Percentiles rank a stretch among this genome's conserved stretches.
phyloP scores from a whole-genome alignment of 2,329 filamentous ascomycete species.

The Pestalotiopsis sp. region DNA sequence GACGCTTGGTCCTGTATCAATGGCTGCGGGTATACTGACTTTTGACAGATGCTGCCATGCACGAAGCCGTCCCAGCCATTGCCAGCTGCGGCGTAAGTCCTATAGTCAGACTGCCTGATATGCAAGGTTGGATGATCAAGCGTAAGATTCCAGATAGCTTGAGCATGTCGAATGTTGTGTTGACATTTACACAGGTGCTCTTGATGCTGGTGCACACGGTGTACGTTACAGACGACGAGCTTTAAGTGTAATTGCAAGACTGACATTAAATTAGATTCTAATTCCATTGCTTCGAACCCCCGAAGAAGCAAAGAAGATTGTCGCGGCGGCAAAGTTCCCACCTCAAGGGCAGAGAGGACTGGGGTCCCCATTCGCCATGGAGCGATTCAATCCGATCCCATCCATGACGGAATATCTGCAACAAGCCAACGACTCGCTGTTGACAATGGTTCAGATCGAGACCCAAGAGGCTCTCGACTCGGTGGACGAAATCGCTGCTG shows the following conservation, averaged over 20 bases:
- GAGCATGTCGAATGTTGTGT: background rate
- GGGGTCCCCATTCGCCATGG: conserved; percentile 57
- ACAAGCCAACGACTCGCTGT: conserved; percentile 56
- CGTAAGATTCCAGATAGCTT: conserved; percentile 37
- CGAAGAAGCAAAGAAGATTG: conserved; percentile 52
- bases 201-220: conserved; percentile 61
- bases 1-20: background rate
- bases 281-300: conserved; percentile 58
- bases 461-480: conserved; percentile 62
- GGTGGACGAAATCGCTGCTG: conserved; percentile 63
- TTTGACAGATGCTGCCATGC: conserved; percentile 53
- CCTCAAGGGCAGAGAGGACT: conserved; percentile 56
- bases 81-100: conserved; percentile 57
- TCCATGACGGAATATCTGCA: conserved; percentile 58
- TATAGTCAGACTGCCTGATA: conserved; percentile 59
- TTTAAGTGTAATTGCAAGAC: background rate
- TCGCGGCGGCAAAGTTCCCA: conserved; percentile 58
- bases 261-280: conserved; percentile 38
- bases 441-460: conserved; percentile 71
- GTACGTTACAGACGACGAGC: conserved; percentile 34
- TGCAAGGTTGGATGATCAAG: conserved; percentile 59
- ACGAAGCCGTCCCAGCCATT: conserved; percentile 59
- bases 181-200: conserved; percentile 43
- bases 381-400: conserved; percentile 49
- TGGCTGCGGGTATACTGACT: background rate